Evolutionary conservation across 352 stramenopile genomes (phyloP), one percentile per base, ranked within the genome.

Genomic region (Phytophthora fragariaefolia): DNA sequence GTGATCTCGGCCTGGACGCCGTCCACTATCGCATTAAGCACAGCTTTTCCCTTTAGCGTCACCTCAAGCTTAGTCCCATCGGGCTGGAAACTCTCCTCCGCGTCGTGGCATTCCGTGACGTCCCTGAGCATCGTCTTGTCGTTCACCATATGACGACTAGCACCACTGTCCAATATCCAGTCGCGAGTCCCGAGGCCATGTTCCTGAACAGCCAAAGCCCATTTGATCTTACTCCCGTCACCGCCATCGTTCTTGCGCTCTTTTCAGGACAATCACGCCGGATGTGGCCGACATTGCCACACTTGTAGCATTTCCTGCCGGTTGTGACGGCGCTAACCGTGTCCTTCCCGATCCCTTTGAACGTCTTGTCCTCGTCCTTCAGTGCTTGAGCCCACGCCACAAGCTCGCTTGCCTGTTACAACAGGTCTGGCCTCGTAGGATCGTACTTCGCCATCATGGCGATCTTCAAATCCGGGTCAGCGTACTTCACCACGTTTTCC

Each of bases 401-500:
- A 1, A 61, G 40, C 26, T 61, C 53, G 27, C 40, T 61, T 10
- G 42, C 53, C 53, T 61, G 53, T 18, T 61, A 40, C 26, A 53
- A 24, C 0, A 26, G 26, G 46, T 61, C 60, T 0, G 32, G 22
- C 13, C 36, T 2, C 1, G 52, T 42, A 17, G 23, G 24, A 12
- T 68, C 60, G 23, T 50, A 56, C 26, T 55, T 68, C 2, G 38
- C 50, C 49, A 68, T 68, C 47, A 68, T 30, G 3, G 40, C 49
- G 3, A 51, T 34, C 10, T 32, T 49, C 8, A 62, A 24, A 0
- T 59, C 48, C 46, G 43, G 43, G 18, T 46, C 49, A 10, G 60
- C 60, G 13, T 55, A 61, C 54, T 61, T 49, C 1, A 68, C 60
- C 9, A 68, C 40, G 15, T 68, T 68, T 10, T 68, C 52, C 23